phyloP scores from a whole-genome alignment of 139 green algal genomes.

The Volvox reticuliferus region DNA sequence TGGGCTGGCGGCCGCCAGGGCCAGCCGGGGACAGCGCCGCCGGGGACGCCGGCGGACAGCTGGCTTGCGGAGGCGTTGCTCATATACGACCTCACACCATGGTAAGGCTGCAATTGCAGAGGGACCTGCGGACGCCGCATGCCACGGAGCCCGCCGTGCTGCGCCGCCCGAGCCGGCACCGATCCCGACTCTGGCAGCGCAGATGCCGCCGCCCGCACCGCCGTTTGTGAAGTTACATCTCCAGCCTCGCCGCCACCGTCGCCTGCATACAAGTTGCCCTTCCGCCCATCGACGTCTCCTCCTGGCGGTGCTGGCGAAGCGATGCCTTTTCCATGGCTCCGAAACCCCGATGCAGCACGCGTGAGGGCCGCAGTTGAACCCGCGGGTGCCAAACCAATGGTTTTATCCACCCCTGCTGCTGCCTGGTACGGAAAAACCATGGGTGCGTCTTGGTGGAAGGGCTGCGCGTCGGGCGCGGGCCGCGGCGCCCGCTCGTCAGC shows the following conservation, averaged over 20 bases:
- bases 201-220: not conserved
- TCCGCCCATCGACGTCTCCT: not conserved
- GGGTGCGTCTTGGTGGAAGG: not conserved
- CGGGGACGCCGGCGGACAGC: not conserved
- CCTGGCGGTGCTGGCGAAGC: not conserved
- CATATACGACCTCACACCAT: conserved; percentile 38
- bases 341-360: not conserved
- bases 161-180: too few relatives aligned
- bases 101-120: conserved; percentile 2
- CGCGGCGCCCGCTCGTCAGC: not conserved
- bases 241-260: not conserved
- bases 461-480: not conserved
- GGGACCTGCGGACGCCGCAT: not conserved
- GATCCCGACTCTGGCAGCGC: not conserved
- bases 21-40: not conserved
- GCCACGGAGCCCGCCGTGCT: not conserved
- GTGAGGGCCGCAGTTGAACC: not conserved
- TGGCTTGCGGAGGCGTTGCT: conserved; percentile 27
- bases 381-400: not conserved
- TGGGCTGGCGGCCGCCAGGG: not conserved
- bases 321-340: not conserved
- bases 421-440: conserved; percentile 35
- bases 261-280: not conserved
- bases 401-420: not conserved
- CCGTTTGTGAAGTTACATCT: too few relatives aligned